A percentile compares a stretch with the other conserved stretches of the same genome.
Evolutionary conservation across 2,329 filamentous ascomycete genomes (phyloP).

Genomic region (Neoarthrinium moseri): DNA sequence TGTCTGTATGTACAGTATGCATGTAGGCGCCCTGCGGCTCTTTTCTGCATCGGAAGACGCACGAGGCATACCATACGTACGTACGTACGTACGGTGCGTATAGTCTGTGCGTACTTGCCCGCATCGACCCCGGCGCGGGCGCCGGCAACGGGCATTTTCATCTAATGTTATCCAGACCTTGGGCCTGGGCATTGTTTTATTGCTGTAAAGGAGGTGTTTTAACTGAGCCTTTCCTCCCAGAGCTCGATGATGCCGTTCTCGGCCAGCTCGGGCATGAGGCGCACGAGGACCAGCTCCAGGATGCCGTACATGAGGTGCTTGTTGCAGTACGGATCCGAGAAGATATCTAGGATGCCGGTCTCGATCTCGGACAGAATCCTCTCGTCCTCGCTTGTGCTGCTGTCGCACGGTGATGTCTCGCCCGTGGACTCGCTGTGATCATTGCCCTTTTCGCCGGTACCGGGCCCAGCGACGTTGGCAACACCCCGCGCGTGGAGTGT

Average conservation of each 20-base stretch:
- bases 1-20: too few species aligned
- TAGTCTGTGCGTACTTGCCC: too few species aligned
- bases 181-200: too few species aligned
- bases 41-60: too few species aligned
- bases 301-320: conserved; percentile 84
- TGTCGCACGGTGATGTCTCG: background rate
- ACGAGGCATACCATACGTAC: too few species aligned
- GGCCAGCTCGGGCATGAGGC: conserved; percentile 79
- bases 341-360: conserved; percentile 65
- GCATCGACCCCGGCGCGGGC: too few species aligned
- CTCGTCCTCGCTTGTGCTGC: conserved; percentile 34
- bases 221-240: conserved; percentile 66
- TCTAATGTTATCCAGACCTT: too few species aligned
- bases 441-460: background rate
- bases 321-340: conserved; percentile 85
- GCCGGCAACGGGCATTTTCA: too few species aligned
- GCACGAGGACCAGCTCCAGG: conserved; percentile 78
- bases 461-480: background rate
- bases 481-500: background rate
- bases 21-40: too few species aligned
- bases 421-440: conserved; percentile 2
- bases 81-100: too few species aligned
- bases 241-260: conserved; percentile 71
- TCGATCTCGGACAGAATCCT: conserved; percentile 59
- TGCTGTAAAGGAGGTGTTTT: too few species aligned